Evolutionary conservation across 2,329 filamentous ascomycete genomes (phyloP).

Genomic region (Rutstroemia sp.): DNA sequence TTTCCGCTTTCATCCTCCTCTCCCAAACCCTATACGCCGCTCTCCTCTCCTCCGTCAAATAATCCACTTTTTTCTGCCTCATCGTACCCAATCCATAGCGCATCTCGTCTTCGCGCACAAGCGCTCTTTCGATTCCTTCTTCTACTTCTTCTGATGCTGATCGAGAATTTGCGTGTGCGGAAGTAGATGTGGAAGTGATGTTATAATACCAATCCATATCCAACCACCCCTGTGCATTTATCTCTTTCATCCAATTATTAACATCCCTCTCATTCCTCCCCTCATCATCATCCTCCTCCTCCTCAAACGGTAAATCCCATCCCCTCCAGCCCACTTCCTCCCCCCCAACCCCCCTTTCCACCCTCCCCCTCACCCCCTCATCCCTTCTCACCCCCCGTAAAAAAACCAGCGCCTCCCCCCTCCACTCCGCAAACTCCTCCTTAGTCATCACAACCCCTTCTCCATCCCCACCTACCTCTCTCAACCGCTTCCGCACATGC

Average conservation of each 20-base stretch:
- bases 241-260: constrained; percentile 51
- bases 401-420: constrained; percentile 40
- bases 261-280: constrained; percentile 47
- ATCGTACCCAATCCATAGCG: constrained; percentile 42
- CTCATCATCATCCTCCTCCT: constrained; percentile 40
- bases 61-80: constrained; percentile 70
- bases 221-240: constrained; percentile 42
- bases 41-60: constrained; percentile 55
- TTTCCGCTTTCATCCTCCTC: constrained; percentile 46
- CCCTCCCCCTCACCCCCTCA: constrained; percentile 39
- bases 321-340: constrained; percentile 39
- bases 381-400: constrained; percentile 33
- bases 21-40: constrained; percentile 60
- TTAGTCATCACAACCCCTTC: constrained; percentile 22
- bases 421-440: constrained; percentile 39
- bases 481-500: constrained; percentile 47
- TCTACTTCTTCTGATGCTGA: constrained; percentile 28
- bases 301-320: constrained; percentile 38
- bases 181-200: constrained; percentile 27
- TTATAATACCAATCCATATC: constrained; percentile 53
- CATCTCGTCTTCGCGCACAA: constrained; percentile 13
- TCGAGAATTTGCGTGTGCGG: too few relatives aligned
- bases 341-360: constrained; percentile 33
- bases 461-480: constrained; percentile 15
- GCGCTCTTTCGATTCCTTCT: constrained; percentile 20